Conservation (phyloP, 805 yeast species). For the Spathaspora arborariae region DNA sequence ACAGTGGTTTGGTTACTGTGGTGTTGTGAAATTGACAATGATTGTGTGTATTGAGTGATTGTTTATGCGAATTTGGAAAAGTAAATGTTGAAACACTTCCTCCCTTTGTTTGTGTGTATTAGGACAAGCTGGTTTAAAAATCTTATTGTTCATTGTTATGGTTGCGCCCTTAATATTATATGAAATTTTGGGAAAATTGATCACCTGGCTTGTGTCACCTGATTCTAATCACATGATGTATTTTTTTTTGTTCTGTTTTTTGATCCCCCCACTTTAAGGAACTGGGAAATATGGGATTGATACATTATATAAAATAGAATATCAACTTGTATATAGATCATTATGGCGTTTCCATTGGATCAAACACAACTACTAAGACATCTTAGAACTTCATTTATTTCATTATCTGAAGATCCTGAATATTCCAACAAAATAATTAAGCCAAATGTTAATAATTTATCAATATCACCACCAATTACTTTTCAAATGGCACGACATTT, state of each 20-base stretch:
- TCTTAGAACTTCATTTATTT: conserved; percentile 24
- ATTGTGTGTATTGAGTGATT: no score
- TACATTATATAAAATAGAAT: no score
- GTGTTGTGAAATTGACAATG: no score
- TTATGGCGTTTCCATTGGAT: conserved; percentile 38
- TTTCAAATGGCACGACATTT: conserved; percentile 22
- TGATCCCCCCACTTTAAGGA: not conserved
- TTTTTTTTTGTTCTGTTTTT: not conserved
- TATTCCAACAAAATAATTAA: conserved; percentile 18
- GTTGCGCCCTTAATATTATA: not conserved
- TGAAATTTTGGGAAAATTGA: not conserved
- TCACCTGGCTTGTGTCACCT: not conserved
- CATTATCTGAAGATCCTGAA: conserved; percentile 20
- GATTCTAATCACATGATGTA: not conserved
- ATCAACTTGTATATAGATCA: not conserved
- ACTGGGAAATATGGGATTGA: no score
- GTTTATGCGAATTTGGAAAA: not conserved
- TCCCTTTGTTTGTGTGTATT: not conserved
- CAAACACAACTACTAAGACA: conserved; percentile 25
- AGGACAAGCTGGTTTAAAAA: not conserved
- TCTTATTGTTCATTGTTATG: not conserved
- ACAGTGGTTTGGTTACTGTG: no score
- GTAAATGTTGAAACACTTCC: not conserved
- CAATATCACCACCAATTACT: conserved; percentile 31
- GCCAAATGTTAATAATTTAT: conserved; percentile 11